Conservation (phyloP, 2,329 filamentous ascomycete genomes). For the Colletotrichum filicis region DNA sequence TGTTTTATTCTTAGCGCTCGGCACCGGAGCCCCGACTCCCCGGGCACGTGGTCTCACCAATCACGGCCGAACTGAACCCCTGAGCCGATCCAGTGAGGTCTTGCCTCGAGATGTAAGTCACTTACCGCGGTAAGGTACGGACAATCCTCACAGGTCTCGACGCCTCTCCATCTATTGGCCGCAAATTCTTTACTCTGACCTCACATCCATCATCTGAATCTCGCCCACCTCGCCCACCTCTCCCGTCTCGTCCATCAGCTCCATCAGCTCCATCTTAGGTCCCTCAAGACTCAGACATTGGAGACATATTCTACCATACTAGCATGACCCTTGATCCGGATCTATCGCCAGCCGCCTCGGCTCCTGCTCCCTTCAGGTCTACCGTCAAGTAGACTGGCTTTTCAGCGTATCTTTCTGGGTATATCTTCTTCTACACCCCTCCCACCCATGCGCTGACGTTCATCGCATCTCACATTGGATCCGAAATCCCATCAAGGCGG, state of each 20-base stretch:
- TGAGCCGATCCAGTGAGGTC: conserved; percentile 12
- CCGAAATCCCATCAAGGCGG: not conserved
- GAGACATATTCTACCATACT: not conserved
- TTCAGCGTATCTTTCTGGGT: not conserved
- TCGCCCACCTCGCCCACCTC: not conserved
- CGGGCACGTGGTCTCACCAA: conserved; percentile 17
- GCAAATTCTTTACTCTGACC: not conserved
- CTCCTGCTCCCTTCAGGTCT: not conserved
- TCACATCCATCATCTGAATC: conserved; percentile 3
- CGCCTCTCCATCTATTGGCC: not conserved
- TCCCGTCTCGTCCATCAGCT: not conserved
- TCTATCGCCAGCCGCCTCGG: not conserved
- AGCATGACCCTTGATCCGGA: not conserved
- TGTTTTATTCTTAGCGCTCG: not conserved
- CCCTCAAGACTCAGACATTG: not conserved
- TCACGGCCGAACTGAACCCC: conserved; percentile 12
- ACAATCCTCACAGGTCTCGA: not conserved
- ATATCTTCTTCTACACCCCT: not conserved
- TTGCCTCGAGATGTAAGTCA: too few relatives aligned
- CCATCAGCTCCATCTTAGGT: too few relatives aligned
- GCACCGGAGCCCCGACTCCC: conserved; percentile 12
- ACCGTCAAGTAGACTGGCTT: not conserved
- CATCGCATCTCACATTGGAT: conserved; percentile 12
- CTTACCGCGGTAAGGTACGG: too few relatives aligned
- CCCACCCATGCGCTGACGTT: not conserved